Evolutionary conservation across 139 green algal species (phyloP), one percentile per base, ranked within the genome.

Genomic region (Chlorella sorokiniana): DNA sequence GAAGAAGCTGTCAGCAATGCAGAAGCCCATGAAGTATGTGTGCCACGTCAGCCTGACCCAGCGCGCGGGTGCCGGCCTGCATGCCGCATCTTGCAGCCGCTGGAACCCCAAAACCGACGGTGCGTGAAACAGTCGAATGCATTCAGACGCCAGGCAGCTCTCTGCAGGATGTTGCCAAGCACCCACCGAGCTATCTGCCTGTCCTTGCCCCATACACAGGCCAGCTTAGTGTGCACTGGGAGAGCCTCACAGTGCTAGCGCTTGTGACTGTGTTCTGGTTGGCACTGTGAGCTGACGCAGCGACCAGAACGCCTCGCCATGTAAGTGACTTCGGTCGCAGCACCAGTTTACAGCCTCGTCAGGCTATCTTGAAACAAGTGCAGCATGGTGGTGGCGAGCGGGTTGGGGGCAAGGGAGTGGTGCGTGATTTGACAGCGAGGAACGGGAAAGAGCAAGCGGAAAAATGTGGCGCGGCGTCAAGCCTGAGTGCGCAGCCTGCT

Each of bases 101-200:
- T 97, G 94, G 93, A 93, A 94, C 38, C 91, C 95, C 37, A 95
- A 93, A 63, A 97, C 93, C 37, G 94, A 98, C 67, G 92, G 73
- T 79, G 71, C 5, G 68, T 25, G 44, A n/a, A n/a, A 10, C 6
- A 65, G 56, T 65, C 18, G 56, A 16, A 65, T 33, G 56, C 18
- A 11, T 59, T 11, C 48, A 59, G 14, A 59, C 48, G 48, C 14
- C 48, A 25, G 48, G 14, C 48, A 59, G 14, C 48, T 59, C 16
- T 11, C 48, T 25, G 48, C 48, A 59, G 11, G 48, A 59, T 25
- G 48, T 16, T 59, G 48, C 48, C 11, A 10, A 65, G 29, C 18
- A 29, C 22, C 18, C 29, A 65, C 56, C n/a, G n/a, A n/a, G n/a
- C n/a, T n/a, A n/a, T n/a, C n/a, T n/a, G n/a, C n/a, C n/a, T 59